Evolutionary conservation across 345 rosid species (phyloP).

Genomic region (Lenwebbia sp.): DNA sequence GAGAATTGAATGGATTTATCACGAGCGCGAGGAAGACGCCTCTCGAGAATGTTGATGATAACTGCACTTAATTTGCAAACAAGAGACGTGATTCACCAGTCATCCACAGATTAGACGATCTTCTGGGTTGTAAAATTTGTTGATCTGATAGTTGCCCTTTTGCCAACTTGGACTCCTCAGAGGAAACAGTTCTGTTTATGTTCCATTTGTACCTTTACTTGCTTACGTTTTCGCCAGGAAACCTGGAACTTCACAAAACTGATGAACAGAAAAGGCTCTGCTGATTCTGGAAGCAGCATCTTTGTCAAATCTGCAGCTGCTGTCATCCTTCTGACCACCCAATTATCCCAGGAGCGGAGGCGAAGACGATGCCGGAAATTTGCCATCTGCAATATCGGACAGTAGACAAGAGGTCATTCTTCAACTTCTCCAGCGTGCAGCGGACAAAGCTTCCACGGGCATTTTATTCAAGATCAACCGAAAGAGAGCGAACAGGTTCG

Average conservation of each 20-base stretch:
- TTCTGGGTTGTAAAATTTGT: neutral
- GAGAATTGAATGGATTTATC: constrained; percentile 38
- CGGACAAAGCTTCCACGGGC: constrained; percentile 20
- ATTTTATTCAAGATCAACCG: constrained; percentile 13
- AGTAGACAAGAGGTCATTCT: constrained; percentile 71
- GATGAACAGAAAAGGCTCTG: constrained; percentile 16
- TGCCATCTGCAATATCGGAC: constrained; percentile 24
- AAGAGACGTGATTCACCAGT: neutral
- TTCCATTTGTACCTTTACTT: constrained; percentile 67
- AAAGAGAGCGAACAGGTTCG: constrained; percentile 88
- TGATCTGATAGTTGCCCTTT: neutral
- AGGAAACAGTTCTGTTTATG: constrained; percentile 25
- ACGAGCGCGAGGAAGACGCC: constrained; percentile 1
- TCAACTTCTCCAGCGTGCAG: constrained; percentile 55
- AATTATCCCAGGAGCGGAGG: constrained; percentile 8
- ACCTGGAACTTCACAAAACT: constrained; percentile 16
- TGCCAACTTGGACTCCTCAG: constrained; percentile 11
- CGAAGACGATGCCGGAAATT: constrained; percentile 33
- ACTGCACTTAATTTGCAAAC: constrained; percentile 1
- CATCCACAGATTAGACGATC: neutral
- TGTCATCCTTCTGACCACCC: constrained; percentile 4
- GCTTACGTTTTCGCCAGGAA: constrained; percentile 62
- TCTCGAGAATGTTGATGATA: neutral
- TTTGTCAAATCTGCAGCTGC: neutral
- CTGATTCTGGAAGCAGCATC: constrained; percentile 1